phyloP scores from a whole-genome alignment of 257 asterid genomes.

The Fraxinus pennsylvanica region DNA sequence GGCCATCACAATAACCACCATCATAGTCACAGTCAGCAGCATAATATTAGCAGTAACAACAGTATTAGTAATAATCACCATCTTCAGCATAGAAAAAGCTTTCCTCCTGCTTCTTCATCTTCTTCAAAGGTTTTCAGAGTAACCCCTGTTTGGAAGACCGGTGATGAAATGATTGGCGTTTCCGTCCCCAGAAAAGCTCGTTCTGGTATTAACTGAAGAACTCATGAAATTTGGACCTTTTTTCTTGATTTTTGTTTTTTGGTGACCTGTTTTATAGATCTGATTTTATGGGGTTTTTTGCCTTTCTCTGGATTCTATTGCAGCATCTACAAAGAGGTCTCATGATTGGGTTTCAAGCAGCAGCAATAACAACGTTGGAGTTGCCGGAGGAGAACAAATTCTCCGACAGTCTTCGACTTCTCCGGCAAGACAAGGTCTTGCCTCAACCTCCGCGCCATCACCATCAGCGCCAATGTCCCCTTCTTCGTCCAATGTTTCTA shows the following conservation, averaged over 20 bases:
- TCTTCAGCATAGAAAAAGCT: constrained; percentile 67
- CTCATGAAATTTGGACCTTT: no score
- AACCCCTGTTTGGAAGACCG: constrained; percentile 90
- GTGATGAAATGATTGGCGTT: constrained; percentile 91
- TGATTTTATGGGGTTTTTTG: constrained; percentile 23
- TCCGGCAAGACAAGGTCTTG: constrained; percentile 58
- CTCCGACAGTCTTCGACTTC: constrained; percentile 55
- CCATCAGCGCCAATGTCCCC: constrained; percentile 76
- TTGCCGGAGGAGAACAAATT: constrained; percentile 52
- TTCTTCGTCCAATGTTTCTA: constrained; percentile 70
- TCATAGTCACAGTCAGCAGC: constrained; percentile 42
- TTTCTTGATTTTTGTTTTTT: neutral
- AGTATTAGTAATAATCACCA: constrained; percentile 33
- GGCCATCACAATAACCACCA: constrained; percentile 24
- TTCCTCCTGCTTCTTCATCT: constrained; percentile 49
- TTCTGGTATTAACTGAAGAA: constrained; percentile 48
- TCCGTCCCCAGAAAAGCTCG: constrained; percentile 98
- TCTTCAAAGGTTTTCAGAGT: constrained; percentile 49
- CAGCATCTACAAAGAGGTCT: constrained; percentile 82
- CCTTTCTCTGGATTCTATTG: constrained; percentile 19
- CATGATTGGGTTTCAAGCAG: constrained; percentile 77
- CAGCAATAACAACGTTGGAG: constrained; percentile 39
- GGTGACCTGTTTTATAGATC: constrained; percentile 9
- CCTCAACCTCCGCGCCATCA: constrained; percentile 42
- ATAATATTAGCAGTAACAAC: constrained; percentile 28